Evolutionary conservation across 2,329 filamentous ascomycete genomes (phyloP).

Genomic region (Xylariomycetidae sp.): DNA sequence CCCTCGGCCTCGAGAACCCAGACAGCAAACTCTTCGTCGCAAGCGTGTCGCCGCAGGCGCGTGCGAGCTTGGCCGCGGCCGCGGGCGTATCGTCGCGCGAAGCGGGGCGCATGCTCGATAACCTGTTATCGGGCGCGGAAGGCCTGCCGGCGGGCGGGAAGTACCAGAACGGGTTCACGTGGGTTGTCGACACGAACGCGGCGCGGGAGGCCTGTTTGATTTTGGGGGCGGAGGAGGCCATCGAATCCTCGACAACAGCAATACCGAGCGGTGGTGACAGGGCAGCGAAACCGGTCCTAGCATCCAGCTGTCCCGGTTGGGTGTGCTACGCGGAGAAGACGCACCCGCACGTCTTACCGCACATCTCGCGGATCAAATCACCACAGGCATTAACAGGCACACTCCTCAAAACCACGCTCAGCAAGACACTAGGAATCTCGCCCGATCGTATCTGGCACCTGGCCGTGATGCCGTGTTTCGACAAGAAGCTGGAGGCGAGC

Average conservation of each 20-base stretch:
- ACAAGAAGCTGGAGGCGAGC: slow-evolving; percentile 96
- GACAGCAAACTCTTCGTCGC: slow-evolving; percentile 80
- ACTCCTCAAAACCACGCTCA: slow-evolving; percentile 79
- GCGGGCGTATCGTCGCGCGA: slow-evolving; percentile 66
- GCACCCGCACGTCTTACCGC: slow-evolving; percentile 85
- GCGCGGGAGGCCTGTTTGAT: slow-evolving; percentile 80
- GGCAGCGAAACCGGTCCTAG: slow-evolving; percentile 58
- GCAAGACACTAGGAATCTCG: slow-evolving; percentile 62
- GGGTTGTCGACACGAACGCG: slow-evolving; percentile 85
- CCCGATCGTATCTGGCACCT: slow-evolving; percentile 88
- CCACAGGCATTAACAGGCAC: slow-evolving; percentile 90
- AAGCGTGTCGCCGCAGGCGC: slow-evolving; percentile 84
- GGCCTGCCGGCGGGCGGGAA: slow-evolving; percentile 66
- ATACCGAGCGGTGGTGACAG: slow-evolving; percentile 8
- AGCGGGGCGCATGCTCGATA: slow-evolving; percentile 76
- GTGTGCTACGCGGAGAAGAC: slow-evolving; percentile 99
- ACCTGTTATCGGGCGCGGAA: slow-evolving; percentile 64
- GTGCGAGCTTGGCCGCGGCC: slow-evolving; percentile 82
- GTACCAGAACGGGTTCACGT: slow-evolving; percentile 72
- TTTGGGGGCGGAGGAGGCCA: slow-evolving; percentile 67
- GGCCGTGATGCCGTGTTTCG: slow-evolving; percentile 96
- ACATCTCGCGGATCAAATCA: slow-evolving; percentile 86
- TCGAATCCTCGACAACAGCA: slow-evolving; percentile 36
- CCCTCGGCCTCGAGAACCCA: slow-evolving; percentile 49
- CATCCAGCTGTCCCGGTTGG: slow-evolving; percentile 93